Base-by-base conservation (phyloP, 257 asterid genomes). In the Verbascum thapsus region DNA sequence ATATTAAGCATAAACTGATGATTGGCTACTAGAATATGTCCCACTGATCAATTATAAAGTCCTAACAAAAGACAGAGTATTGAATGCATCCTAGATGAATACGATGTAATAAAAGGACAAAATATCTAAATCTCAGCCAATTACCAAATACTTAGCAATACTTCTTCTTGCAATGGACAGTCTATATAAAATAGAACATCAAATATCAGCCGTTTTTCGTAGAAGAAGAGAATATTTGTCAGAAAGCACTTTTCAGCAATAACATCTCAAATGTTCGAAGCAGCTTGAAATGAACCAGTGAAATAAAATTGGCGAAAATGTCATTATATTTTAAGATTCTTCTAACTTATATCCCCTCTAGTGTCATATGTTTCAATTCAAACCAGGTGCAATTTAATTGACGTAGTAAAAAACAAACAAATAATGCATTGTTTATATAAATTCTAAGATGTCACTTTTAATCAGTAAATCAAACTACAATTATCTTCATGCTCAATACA, bases 21-120 rank as follows among this genome's bases (percentile, higher is more conserved):
- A 39, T 40, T 16, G 22, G 26, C 8, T 18, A 22, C 6, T 8
- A 10, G 37, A 50, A 6, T 48, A 23, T 10, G 7, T 42, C 18
- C 20, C 53, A 63, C 51, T 64, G 3, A 52, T 10, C 23, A 57
- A 50, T 15, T 8, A 6, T 10, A 32, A 19, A 49, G 30, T 8
- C 40, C 48, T 54, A 39, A 30, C 0, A 8, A 34, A 65, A 58
- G 19, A 65, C 11, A 30, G 32, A 4, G 32, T 18, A 9, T 30
- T 3, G 13, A 41, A 35, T 47, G 44, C 16, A 41, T 22, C 20
- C 55, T 38, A 37, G 56, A 20, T n/a, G 38, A 7, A 47, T 8
- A 3, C 34, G 10, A 62, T 22, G 64, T 50, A 57, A 76, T 53
- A 8, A 42, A 44, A 17, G 37, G 35, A 16, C 66, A 57, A 13